Percentiles rank a stretch among this genome's conserved stretches.
These are phyloP conservation scores for Magnaporthales sp. DNA, from an alignment of 2,329 filamentous ascomycete genomes.

Conservation along the genomic window DNA sequence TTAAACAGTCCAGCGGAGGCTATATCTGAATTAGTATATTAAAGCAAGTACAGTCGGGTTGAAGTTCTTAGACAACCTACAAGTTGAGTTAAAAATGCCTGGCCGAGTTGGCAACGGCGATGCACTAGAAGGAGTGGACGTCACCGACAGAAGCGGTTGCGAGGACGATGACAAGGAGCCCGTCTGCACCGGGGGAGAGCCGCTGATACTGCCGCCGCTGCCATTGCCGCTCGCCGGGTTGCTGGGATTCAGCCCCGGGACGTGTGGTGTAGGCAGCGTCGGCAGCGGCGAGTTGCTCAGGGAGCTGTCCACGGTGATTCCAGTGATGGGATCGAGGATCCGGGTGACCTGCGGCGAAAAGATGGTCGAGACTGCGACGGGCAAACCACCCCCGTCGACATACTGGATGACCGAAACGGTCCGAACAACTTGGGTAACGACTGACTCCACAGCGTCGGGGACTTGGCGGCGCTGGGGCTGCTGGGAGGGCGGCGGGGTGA, in stretches of 20 bases:
- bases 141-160: conserved; percentile 12
- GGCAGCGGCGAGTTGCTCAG: conserved; percentile 9
- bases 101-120: conserved; percentile 12
- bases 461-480: conserved; percentile 18
- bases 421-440: conserved; percentile 39
- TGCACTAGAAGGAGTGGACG: conserved; percentile 20
- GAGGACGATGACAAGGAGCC: conserved; percentile 15
- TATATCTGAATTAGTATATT: conserved; percentile 5
- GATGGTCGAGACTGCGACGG: conserved; percentile 34
- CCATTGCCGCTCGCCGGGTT: neutral
- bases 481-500: conserved; percentile 4
- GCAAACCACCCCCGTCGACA: conserved; percentile 37
- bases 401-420: conserved; percentile 47
- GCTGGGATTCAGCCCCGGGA: neutral
- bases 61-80: conserved; percentile 8
- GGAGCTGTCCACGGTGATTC: conserved; percentile 22
- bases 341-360: conserved; percentile 27
- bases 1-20: conserved; percentile 14
- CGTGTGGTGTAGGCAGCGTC: conserved; percentile 2
- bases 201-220: conserved; percentile 7
- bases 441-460: conserved; percentile 15
- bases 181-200: conserved; percentile 8
- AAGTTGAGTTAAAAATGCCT: conserved; percentile 8
- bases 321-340: conserved; percentile 25
- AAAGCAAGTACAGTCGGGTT: conserved; percentile 2